A percentile compares a stretch with the other conserved stretches of the same genome.
phyloP scores from a whole-genome alignment of 768 basidiomycete species.

The Amanita rimosa region DNA sequence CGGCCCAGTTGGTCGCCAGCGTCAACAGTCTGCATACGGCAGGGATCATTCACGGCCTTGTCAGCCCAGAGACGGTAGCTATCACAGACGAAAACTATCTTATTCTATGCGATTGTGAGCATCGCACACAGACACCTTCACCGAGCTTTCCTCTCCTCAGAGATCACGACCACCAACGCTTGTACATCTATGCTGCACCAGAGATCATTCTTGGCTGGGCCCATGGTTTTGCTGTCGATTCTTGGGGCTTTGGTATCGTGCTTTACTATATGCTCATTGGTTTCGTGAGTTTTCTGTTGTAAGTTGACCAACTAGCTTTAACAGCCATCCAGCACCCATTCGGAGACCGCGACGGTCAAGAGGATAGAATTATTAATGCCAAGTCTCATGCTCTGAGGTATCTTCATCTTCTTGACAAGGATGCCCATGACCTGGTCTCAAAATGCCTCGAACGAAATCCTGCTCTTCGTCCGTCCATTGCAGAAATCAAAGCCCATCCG shows the following conservation, averaged over 20 bases:
- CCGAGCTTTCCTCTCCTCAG: slow-evolving; percentile 12
- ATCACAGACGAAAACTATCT: slow-evolving; percentile 35
- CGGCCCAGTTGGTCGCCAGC: slow-evolving; percentile 16
- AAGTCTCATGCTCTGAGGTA: slow-evolving; percentile 10
- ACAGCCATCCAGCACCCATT: slow-evolving; percentile 29
- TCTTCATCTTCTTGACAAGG: slow-evolving; percentile 9
- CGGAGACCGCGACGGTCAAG: slow-evolving; percentile 10
- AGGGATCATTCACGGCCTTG: slow-evolving; percentile 34
- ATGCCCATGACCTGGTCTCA: slow-evolving; percentile 2
- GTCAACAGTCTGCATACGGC: slow-evolving; percentile 30
- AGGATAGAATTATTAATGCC: slow-evolving; percentile 10
- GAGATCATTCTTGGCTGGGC: slow-evolving; percentile 46
- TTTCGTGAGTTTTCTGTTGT: slow-evolving; percentile 19
- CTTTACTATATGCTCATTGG: slow-evolving; percentile 40
- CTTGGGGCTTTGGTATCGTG: slow-evolving; percentile 48
- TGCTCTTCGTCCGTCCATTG: slow-evolving; percentile 27
- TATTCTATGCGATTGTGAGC: slow-evolving; percentile 29
- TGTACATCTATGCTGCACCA: slow-evolving; percentile 31
- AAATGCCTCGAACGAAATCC: slow-evolving; percentile 53
- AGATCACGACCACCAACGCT: slow-evolving; percentile 7
- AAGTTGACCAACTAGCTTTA: neutral
- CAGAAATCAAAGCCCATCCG: slow-evolving; percentile 30
- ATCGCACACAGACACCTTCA: slow-evolving; percentile 10
- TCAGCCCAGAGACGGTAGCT: slow-evolving; percentile 33
- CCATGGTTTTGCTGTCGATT: slow-evolving; percentile 40